Base-by-base conservation (phyloP, 2,329 filamentous ascomycete genomes). In the Zopfia rhizophila region DNA sequence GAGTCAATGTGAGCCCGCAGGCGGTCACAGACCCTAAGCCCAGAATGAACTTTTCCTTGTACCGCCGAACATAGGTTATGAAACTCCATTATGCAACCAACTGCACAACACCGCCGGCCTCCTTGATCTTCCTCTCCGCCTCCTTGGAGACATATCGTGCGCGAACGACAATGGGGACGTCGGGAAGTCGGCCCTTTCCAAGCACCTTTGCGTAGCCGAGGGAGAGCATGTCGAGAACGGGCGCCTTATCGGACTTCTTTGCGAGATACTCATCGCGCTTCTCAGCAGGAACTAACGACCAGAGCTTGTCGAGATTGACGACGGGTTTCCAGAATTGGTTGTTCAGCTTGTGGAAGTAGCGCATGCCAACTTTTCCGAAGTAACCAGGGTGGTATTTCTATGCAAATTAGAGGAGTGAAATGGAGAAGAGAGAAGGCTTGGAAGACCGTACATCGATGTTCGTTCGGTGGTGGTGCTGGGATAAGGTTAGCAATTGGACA, bases 271-370 rank as follows among this genome's bases (percentile, higher is more conserved):
- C 87, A 37, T 96, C 91, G 72, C 95, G 93, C 77, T 90, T 87
- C 82, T 99, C 94, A 65, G 80, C 78, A 73, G 95, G 94, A 74
- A 99, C 86, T 72, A 99, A 90, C 53, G 92, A 89, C 91, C 91
- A 96, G 65, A 99, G 89, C 93, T 97, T 99, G 82, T 97, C 94
- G 69, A 99, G 83, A 85, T 99, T 99, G 88, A 99, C 89, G 69
- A 91, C 85, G 63, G 94, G 94, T 84, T 96, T 97, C 94, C 93
- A 99, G 85, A 93, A 91, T 75, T 95, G 89, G 84, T 93, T 93
- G 73, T 87, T 84, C 74, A 90, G 87, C 81, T 94, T 92, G 86
- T 97, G 93, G 90, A 96, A 97, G 82, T 93, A 71, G 30, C 71
- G 51, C 68, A 72, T 72, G 58, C 66, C 68, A 38, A 72, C 90